Percentiles rank a stretch among this genome's conserved stretches.
Evolutionary conservation across 1,139 yeast species (phyloP).

Genomic region (Sugiyamaella grinbergsii): DNA sequence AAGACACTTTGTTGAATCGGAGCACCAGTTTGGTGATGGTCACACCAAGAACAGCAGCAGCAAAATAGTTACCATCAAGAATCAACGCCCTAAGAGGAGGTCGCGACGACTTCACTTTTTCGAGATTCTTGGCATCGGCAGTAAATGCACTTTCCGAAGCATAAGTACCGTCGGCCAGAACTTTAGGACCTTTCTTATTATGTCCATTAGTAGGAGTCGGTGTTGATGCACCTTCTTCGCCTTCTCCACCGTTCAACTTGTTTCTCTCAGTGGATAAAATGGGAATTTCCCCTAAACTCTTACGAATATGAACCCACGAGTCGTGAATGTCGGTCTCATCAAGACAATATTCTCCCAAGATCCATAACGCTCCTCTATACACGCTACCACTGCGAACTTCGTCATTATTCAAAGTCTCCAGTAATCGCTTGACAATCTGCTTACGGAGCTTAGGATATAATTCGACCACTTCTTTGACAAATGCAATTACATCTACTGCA

Average conservation of each 20-base stretch:
- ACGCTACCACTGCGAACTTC: slow-evolving; percentile 84
- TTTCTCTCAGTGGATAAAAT: slow-evolving; percentile 74
- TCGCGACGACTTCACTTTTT: slow-evolving; percentile 42
- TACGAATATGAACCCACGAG: slow-evolving; percentile 86
- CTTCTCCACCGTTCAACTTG: slow-evolving; percentile 40
- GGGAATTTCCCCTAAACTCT: slow-evolving; percentile 89
- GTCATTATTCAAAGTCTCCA: slow-evolving; percentile 56
- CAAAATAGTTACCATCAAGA: slow-evolving; percentile 85
- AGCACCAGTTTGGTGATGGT: slow-evolving; percentile 87
- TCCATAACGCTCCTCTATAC: slow-evolving; percentile 93
- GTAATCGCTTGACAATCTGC: slow-evolving; percentile 64
- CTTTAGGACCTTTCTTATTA: slow-evolving; percentile 66
- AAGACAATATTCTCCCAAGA: slow-evolving; percentile 85
- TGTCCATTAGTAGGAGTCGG: slow-evolving; percentile 28
- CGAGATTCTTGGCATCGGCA: slow-evolving; percentile 38
- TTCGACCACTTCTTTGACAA: slow-evolving; percentile 92
- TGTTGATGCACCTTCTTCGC: slow-evolving; percentile 46
- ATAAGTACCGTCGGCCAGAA: slow-evolving; percentile 97
- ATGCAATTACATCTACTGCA: slow-evolving; percentile 86
- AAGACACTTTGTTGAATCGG: slow-evolving; percentile 65
- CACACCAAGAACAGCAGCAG: slow-evolving; percentile 84
- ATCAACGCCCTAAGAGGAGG: slow-evolving; percentile 84
- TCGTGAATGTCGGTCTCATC: slow-evolving; percentile 74
- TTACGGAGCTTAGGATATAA: slow-evolving; percentile 81
- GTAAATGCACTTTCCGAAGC: slow-evolving; percentile 88